Base-by-base conservation (phyloP, 169 alveolate species). In the Toxoplasma gondii region DNA sequence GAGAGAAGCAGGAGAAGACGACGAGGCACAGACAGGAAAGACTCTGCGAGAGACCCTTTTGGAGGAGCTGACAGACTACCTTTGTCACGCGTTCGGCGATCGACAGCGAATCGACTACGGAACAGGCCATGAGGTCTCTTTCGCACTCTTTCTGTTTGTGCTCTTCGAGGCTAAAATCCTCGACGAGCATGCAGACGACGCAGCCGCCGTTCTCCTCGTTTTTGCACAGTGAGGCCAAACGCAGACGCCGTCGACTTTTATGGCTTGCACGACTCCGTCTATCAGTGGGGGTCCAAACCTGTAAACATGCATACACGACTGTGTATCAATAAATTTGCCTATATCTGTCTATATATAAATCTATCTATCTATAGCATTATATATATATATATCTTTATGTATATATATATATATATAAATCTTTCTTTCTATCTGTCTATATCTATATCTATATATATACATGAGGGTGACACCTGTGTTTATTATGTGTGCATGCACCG, bases 41-140 rank as follows among this genome's bases (percentile, higher is more conserved):
- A 49, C 22, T 53, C 45, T 17, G 24, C 84, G 83, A 29, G 74
- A 78, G 74, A 19, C 58, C 17, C 86, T 91, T 43, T 41, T 58
- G 43, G 44, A 53, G 2, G 95, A 95, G 80, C 49, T 95, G 81
- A 53, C 81, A 7, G 88, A 74, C 74, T 94, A 91, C 43, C 58
- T 90, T 49, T 53, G 97, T 64, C 98, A 98, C 58, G 98, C 99
- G 0, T 98, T 99, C 87, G 99, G 99, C 39, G 98, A 98, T 70
- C 96, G 97, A 74, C 98, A 96, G 69, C 95, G 99, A 81, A 96
- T 99, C 44, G 99, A 99, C 94, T 99, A 99, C 95, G 99, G 99
- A 16, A 98, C 99, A 4, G 99, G 99, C 36, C 99, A 98, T 93
- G 99, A 99, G 94, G 94, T 98, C 80, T 96, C 98, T 88, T 98